Percentiles rank a stretch among this genome's conserved stretches.
Evolutionary conservation across 352 stramenopile genomes (phyloP).

Genomic region (Globisporangium canariense): DNA sequence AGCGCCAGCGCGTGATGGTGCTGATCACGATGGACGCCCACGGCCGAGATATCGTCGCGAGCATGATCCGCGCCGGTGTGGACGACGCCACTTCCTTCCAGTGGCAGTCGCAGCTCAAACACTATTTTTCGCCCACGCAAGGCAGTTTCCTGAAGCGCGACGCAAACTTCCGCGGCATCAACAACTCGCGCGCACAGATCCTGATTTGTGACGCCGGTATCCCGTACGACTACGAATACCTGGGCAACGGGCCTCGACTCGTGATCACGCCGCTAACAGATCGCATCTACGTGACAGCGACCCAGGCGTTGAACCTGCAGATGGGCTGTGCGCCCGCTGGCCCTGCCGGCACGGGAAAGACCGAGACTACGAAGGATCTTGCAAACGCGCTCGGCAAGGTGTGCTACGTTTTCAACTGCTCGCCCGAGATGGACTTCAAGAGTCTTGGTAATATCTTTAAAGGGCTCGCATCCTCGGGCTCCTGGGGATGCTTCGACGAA

Average conservation of each 20-base stretch:
- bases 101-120: constrained; percentile 96
- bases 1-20: constrained; percentile 94
- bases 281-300: constrained; percentile 96
- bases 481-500: constrained; percentile 96
- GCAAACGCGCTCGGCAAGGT: constrained; percentile 93
- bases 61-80: constrained; percentile 91
- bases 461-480: constrained; percentile 90
- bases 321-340: constrained; percentile 79
- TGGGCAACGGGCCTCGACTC: constrained; percentile 92
- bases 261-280: constrained; percentile 96
- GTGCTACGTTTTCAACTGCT: constrained; percentile 96
- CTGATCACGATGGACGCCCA: constrained; percentile 96
- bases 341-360: constrained; percentile 91
- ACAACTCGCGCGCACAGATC: constrained; percentile 81
- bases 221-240: constrained; percentile 96
- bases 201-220: constrained; percentile 92
- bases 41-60: constrained; percentile 93
- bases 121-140: constrained; percentile 88
- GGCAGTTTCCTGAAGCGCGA: constrained; percentile 91
- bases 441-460: constrained; percentile 98
- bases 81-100: constrained; percentile 86
- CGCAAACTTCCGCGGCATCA: constrained; percentile 77
- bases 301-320: constrained; percentile 93
- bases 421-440: constrained; percentile 96
- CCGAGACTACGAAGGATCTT: constrained; percentile 95